phyloP scores from a whole-genome alignment of 2,329 filamentous ascomycete genomes.

The Fusarium udum region DNA sequence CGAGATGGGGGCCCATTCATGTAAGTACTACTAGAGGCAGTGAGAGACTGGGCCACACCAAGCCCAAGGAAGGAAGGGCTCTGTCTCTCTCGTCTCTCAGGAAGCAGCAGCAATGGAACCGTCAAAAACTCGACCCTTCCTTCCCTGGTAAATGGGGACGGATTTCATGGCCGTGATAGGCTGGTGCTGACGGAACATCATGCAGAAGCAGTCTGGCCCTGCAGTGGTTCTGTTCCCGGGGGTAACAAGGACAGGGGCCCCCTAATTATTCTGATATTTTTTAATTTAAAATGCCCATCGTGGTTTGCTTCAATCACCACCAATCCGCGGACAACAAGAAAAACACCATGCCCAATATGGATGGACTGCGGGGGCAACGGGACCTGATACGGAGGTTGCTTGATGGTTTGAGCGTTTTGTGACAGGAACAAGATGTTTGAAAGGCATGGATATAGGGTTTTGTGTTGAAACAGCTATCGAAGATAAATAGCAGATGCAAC shows the following conservation, averaged over 20 bases:
- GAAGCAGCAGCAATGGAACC: conserved; percentile 20
- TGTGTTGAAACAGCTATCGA: conserved; percentile 9
- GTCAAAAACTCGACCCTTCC: conserved; percentile 11
- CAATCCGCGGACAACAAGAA: conserved; percentile 1
- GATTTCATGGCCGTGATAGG: conserved; percentile 31
- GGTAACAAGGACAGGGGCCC: conserved; percentile 17
- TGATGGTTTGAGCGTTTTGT: conserved; percentile 1
- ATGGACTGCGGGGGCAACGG: conserved; percentile 10
- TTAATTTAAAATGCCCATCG: conserved; percentile 35
- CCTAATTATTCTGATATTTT: conserved; percentile 17
- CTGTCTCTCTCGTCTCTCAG: conserved; percentile 7
- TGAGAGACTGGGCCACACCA: conserved; percentile 5
- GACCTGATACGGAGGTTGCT: neutral
- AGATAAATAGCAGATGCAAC: neutral
- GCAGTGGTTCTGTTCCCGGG: neutral
- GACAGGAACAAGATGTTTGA: conserved; percentile 11
- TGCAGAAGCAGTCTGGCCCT: conserved; percentile 22
- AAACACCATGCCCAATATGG: conserved; percentile 29
- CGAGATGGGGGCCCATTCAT: conserved; percentile 19
- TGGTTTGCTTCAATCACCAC: conserved; percentile 32
- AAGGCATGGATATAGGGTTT: conserved; percentile 3
- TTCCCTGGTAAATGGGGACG: conserved; percentile 24
- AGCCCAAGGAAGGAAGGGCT: conserved; percentile 29
- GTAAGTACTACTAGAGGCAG: conserved; percentile 23
- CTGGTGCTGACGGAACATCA: conserved; percentile 13